Base-by-base conservation (phyloP, 164 flowering plant species). In the Brasenia schreberi region DNA sequence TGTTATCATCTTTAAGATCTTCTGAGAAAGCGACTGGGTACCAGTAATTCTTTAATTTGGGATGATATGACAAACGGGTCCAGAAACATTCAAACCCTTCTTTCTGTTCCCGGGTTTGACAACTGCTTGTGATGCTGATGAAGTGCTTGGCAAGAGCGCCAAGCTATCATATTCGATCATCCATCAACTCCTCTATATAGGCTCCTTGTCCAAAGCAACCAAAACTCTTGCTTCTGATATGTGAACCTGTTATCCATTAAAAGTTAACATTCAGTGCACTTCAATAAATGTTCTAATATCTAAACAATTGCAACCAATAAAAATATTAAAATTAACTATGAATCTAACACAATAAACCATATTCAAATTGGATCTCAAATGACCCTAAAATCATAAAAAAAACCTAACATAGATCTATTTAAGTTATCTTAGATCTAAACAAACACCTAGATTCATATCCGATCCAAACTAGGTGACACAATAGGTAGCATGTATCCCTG, bases 201-300 rank as follows among this genome's bases (percentile, higher is more conserved):
- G n/a, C n/a, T 70, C 83, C 83, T 89, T 91, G 80, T 91, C 97
- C 73, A 94, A 72, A 74, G 99, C 96, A 61, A 96, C 78, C 17
- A 74, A 69, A 72, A 94, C 96, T 73, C 99, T 82, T 68, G 94
- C 97, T 84, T 94, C 97, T 52, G 99, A 94, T 74, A 91, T 87
- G 79, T 89, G 97, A 69, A 94, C 96, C 99, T 94, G 83, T 27
- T 69, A 2, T 61, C 33, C 69, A 70, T 49, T 49, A 14, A 49
- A 49, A 14, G 12, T 45, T 14, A 49, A 49, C 16, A 49, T 1
- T 12, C 1, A 33, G 39, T 4, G 39, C 39, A 33, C 39, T 33
- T 33, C 39, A 33, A 33, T 33, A 33, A 23, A 23, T 23, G 0
- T 23, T 23, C 2, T 23, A 23, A 23, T 23, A 23, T 23, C 27